These are phyloP conservation scores for Micromonas pusilla DNA, from an alignment of 139 green algal genomes.

Conservation along the genomic window DNA sequence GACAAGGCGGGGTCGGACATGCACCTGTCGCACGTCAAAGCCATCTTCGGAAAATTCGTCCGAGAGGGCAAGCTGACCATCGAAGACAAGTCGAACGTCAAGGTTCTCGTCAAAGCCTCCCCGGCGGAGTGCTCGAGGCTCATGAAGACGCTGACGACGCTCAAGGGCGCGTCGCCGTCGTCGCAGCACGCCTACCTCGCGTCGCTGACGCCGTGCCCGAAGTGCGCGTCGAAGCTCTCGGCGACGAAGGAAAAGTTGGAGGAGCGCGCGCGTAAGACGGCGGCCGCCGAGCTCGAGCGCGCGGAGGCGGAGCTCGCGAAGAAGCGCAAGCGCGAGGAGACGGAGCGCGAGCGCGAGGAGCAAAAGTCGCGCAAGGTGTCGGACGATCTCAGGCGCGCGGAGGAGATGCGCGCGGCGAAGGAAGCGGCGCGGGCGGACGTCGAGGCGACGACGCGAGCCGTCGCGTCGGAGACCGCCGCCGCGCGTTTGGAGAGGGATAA, in stretches of 20 bases:
- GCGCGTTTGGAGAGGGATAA: neutral
- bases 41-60: conserved; percentile 13
- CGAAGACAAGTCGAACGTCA: neutral
- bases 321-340: neutral
- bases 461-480: neutral
- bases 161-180: neutral
- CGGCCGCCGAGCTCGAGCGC: neutral
- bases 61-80: conserved; percentile 15
- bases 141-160: conserved; percentile 9
- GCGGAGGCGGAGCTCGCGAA: neutral
- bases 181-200: neutral
- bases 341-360: neutral
- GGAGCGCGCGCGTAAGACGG: neutral
- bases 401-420: neutral
- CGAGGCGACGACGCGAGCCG: neutral
- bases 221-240: neutral
- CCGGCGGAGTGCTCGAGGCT: neutral
- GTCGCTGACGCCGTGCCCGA: neutral
- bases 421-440: neutral
- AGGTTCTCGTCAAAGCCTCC: neutral
- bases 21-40: neutral
- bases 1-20: neutral
- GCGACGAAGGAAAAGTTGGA: neutral
- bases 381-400: neutral
- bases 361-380: neutral